Percentiles rank a stretch among this genome's conserved stretches.
These are phyloP conservation scores for Candida sithepensis DNA, from an alignment of 805 yeast genomes.

Conservation along the genomic window DNA sequence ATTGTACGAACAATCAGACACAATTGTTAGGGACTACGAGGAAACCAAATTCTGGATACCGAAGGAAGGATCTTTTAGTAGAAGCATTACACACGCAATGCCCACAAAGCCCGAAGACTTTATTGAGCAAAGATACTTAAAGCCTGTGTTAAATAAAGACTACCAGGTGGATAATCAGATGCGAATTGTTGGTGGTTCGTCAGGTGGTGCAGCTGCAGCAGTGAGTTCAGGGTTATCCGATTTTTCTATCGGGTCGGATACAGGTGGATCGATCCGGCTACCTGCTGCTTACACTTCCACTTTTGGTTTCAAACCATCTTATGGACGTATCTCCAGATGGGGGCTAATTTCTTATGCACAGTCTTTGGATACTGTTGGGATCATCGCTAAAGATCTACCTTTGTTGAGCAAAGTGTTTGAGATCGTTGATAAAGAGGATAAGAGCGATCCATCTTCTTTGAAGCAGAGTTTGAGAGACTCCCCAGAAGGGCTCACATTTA, in stretches of 20 bases:
- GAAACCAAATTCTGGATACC: slow-evolving; percentile 25
- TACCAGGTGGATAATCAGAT: slow-evolving; percentile 21
- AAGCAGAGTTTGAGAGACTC: slow-evolving; percentile 31
- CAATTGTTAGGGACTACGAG: slow-evolving; percentile 20
- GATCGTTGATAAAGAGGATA: slow-evolving; percentile 58
- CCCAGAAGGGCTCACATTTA: slow-evolving; percentile 4
- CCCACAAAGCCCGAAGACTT: slow-evolving; percentile 27
- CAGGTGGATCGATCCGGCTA: slow-evolving; percentile 93
- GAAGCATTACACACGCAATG: slow-evolving; percentile 38
- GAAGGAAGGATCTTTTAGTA: slow-evolving; percentile 23
- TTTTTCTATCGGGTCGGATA: slow-evolving; percentile 88
- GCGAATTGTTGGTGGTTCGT: slow-evolving; percentile 80
- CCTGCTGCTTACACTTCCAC: slow-evolving; percentile 89
- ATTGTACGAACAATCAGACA: slow-evolving; percentile 21
- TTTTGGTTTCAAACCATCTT: slow-evolving; percentile 88
- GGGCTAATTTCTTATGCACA: slow-evolving; percentile 94
- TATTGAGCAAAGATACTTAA: slow-evolving; percentile 11
- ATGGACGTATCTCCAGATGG: slow-evolving; percentile 87
- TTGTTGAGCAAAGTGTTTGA: slow-evolving; percentile 46
- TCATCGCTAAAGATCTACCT: slow-evolving; percentile 51
- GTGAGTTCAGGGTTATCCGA: slow-evolving; percentile 71
- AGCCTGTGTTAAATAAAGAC: slow-evolving; percentile 14
- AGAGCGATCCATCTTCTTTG: slow-evolving; percentile 76
- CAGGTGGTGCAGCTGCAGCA: slow-evolving; percentile 95
- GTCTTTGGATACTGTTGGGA: slow-evolving; percentile 90